These are phyloP conservation scores for Parastagonospora avenae DNA, from an alignment of 2,329 filamentous ascomycete species.

Conservation along the genomic window DNA sequence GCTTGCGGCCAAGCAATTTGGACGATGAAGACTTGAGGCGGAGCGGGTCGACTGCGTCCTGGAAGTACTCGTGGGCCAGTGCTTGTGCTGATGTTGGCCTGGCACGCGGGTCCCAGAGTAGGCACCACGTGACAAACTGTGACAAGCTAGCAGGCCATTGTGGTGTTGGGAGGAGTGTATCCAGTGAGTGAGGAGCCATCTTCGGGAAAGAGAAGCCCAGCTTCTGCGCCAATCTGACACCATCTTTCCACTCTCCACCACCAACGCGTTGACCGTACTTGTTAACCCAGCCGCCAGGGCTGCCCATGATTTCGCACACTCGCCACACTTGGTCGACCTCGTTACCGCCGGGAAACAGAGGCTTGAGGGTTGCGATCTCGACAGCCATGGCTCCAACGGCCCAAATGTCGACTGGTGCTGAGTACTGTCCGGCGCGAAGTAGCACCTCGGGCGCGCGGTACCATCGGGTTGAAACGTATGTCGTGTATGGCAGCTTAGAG, in stretches of 20 bases:
- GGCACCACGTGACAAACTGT: conserved; percentile 95
- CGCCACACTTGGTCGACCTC: conserved; percentile 99
- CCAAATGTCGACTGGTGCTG: conserved; percentile 97
- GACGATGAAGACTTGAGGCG: conserved; percentile 90
- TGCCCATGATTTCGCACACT: conserved; percentile 99
- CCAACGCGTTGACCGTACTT: conserved; percentile 86
- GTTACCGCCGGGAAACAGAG: conserved; percentile 94
- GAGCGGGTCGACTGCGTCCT: conserved; percentile 88
- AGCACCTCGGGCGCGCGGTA: conserved; percentile 93
- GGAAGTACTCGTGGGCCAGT: conserved; percentile 93
- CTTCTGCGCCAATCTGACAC: conserved; percentile 89
- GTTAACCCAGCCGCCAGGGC: conserved; percentile 97
- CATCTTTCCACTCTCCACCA: conserved; percentile 97
- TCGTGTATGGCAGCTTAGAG: conserved; percentile 95
- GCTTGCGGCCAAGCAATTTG: conserved; percentile 83
- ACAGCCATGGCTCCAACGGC: conserved; percentile 98
- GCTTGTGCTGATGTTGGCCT: conserved; percentile 92
- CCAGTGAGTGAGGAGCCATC: conserved; percentile 97
- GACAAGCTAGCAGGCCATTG: conserved; percentile 90
- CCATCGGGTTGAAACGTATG: conserved; percentile 97
- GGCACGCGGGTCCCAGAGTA: conserved; percentile 97
- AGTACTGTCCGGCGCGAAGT: conserved; percentile 92
- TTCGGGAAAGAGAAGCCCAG: conserved; percentile 97
- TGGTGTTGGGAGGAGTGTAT: conserved; percentile 86
- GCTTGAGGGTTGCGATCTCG: conserved; percentile 94